These are phyloP conservation scores for Phytophthora vignae DNA, from an alignment of 352 stramenopile species.

Conservation along the genomic window DNA sequence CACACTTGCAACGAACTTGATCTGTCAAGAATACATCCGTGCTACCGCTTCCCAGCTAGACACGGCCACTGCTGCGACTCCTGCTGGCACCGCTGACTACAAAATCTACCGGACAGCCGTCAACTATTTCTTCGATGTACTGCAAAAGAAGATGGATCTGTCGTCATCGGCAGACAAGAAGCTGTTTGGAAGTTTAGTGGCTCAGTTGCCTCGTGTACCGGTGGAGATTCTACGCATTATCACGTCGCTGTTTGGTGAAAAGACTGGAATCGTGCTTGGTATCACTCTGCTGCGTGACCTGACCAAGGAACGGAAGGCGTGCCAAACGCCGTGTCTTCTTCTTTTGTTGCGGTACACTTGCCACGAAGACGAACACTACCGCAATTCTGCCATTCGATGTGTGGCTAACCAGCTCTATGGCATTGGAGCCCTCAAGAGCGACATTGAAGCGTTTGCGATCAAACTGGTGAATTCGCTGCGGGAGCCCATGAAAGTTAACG, in stretches of 20 bases:
- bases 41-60: conserved; percentile 40
- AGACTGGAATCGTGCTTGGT: conserved; percentile 68
- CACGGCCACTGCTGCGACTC: background rate
- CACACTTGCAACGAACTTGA: conserved; percentile 58
- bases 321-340: conserved; percentile 55
- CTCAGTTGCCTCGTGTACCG: conserved; percentile 62
- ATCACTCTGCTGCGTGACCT: conserved; percentile 80
- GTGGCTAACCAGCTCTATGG: conserved; percentile 84
- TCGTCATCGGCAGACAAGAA: conserved; percentile 73
- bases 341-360: conserved; percentile 80
- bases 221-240: conserved; percentile 69
- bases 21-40: conserved; percentile 74
- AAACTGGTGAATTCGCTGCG: conserved; percentile 65
- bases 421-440: conserved; percentile 53
- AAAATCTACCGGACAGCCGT: conserved; percentile 54
- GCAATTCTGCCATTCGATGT: conserved; percentile 77
- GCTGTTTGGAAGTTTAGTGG: conserved; percentile 65
- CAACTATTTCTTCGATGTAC: conserved; percentile 58
- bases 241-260: conserved; percentile 57
- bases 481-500: conserved; percentile 20
- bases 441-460: conserved; percentile 73
- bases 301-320: conserved; percentile 67
- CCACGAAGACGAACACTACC: conserved; percentile 69
- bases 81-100: conserved; percentile 19
- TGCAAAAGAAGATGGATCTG: conserved; percentile 62